Conservation (phyloP, 495 filamentous ascomycete species). For the Bryoglossum gracile region DNA sequence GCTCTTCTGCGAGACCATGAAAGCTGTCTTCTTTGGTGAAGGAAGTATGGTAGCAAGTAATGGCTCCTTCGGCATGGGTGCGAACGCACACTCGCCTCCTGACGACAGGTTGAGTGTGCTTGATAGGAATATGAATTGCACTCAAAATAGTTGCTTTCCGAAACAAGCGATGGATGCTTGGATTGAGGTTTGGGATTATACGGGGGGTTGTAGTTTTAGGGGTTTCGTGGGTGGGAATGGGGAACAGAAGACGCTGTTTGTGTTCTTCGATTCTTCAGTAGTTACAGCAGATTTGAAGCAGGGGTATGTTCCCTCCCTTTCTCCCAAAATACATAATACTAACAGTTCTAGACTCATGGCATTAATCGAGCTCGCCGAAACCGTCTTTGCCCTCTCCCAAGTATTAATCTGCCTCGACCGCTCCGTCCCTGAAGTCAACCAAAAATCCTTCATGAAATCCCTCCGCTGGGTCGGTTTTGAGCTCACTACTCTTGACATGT, state of each 20-base stretch:
- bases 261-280: constrained; percentile 72
- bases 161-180: constrained; percentile 35
- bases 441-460: constrained; percentile 62
- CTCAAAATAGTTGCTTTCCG: constrained; percentile 19
- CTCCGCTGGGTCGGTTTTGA: constrained; percentile 92
- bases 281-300: constrained; percentile 73
- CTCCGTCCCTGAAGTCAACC: constrained; percentile 46
- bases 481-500: constrained; percentile 67
- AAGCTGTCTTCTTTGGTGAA: constrained; percentile 91
- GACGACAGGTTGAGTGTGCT: too few species aligned
- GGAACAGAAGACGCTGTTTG: constrained; percentile 68
- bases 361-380: constrained; percentile 77
- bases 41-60: constrained; percentile 57
- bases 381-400: constrained; percentile 63
- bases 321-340: constrained; percentile 14
- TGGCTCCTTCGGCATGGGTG: constrained; percentile 71
- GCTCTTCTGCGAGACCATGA: constrained; percentile 95
- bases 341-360: constrained; percentile 64
- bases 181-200: constrained; percentile 88
- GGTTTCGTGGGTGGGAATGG: constrained; percentile 65
- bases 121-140: constrained; percentile 25
- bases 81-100: constrained; percentile 26
- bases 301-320: constrained; percentile 57
- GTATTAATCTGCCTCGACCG: constrained; percentile 78
- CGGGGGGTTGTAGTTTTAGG: constrained; percentile 70